Evolutionary conservation across 352 stramenopile species (phyloP).

Genomic region (Phytophthora niederhauseri): DNA sequence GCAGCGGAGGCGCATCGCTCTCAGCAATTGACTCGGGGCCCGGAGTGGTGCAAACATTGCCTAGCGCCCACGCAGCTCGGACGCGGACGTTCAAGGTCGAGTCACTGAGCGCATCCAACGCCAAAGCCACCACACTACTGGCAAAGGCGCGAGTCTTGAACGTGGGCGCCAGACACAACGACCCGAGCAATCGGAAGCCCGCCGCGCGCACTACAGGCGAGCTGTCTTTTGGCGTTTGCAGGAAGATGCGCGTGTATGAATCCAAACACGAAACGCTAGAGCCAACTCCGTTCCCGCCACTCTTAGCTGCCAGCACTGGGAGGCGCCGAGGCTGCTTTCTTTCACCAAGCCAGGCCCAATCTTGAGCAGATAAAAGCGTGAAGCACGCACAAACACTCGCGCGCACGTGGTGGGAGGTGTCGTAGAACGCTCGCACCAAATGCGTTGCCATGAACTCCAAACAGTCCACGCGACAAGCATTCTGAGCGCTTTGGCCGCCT

Average conservation of each 20-base stretch:
- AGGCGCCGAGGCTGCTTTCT: constrained; percentile 46
- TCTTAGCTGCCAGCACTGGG: constrained; percentile 40
- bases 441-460: constrained; percentile 82
- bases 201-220: constrained; percentile 83
- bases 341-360: constrained; percentile 68
- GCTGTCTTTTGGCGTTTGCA: constrained; percentile 79
- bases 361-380: constrained; percentile 69
- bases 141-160: constrained; percentile 84
- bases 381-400: constrained; percentile 89
- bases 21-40: constrained; percentile 57
- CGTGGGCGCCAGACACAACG: constrained; percentile 66
- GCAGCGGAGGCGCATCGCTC: constrained; percentile 13
- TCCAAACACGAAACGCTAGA: constrained; percentile 53
- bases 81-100: constrained; percentile 88
- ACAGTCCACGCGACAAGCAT: constrained; percentile 49
- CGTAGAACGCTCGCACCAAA: constrained; percentile 82
- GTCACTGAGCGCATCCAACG: constrained; percentile 71
- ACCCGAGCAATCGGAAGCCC: constrained; percentile 80
- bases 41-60: constrained; percentile 86
- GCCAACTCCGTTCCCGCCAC: constrained; percentile 33
- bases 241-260: constrained; percentile 72
- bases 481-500: neutral
- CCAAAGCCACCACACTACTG: constrained; percentile 58
- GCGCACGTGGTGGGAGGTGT: constrained; percentile 87
- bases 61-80: constrained; percentile 80